These are phyloP conservation scores for Streptanthus diversifolius DNA, from an alignment of 345 rosid species.

Conservation along the genomic window DNA sequence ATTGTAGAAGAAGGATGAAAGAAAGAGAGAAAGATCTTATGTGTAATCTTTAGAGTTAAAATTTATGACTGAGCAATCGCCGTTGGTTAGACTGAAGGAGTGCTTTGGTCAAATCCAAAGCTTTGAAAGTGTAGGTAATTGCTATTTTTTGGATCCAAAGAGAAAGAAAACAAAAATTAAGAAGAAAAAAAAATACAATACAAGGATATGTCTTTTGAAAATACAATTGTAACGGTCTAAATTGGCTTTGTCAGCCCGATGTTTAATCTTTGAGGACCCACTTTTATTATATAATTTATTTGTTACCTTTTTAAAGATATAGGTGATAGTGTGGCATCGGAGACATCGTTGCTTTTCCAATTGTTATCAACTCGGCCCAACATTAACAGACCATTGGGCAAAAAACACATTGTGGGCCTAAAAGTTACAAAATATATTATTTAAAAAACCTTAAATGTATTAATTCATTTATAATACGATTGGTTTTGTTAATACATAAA, in stretches of 20 bases:
- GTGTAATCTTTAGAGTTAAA: not conserved
- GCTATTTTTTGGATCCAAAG: constrained; percentile 30
- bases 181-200: constrained; percentile 28
- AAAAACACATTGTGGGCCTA: not conserved
- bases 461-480: not conserved
- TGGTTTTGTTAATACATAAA: not conserved
- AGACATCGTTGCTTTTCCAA: not conserved
- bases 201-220: constrained; percentile 30
- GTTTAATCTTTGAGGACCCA: constrained; percentile 28
- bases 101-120: constrained; percentile 39
- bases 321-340: constrained; percentile 2
- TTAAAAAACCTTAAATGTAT: not conserved
- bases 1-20: not conserved
- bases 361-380: not conserved
- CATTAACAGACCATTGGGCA: not conserved
- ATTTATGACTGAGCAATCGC: constrained; percentile 22
- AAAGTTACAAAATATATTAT: not conserved
- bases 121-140: constrained; percentile 31
- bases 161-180: not conserved
- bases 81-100: constrained; percentile 24
- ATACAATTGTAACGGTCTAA: constrained; percentile 56
- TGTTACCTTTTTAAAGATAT: not conserved
- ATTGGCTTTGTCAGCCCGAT: constrained; percentile 34
- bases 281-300: not conserved
- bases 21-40: constrained; percentile 7